A percentile compares a stretch with the other conserved stretches of the same genome.
phyloP scores from a whole-genome alignment of 169 alveolate genomes.

The Plasmodium vivax region DNA sequence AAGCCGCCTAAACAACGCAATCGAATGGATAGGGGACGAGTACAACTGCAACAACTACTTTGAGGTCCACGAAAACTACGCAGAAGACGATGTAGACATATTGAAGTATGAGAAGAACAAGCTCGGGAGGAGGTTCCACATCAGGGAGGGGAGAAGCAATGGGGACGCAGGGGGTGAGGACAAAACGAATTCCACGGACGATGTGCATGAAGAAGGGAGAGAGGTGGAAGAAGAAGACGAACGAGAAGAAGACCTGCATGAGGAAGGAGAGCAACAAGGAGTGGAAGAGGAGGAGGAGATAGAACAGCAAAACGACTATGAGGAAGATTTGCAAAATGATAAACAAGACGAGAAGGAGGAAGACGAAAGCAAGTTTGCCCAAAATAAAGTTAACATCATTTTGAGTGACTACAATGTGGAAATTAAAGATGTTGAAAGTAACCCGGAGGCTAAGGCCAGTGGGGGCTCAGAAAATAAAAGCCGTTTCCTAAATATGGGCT shows the following conservation, averaged over 20 bases:
- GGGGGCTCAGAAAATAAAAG: slow-evolving; percentile 4
- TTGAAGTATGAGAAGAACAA: slow-evolving; percentile 59
- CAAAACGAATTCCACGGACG: neutral
- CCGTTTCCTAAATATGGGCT: slow-evolving; percentile 61
- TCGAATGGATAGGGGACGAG: slow-evolving; percentile 48
- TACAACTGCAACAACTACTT: slow-evolving; percentile 68
- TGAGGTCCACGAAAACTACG: slow-evolving; percentile 55
- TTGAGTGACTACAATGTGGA: slow-evolving; percentile 20
- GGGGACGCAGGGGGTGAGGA: neutral
- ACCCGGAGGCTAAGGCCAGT: neutral
- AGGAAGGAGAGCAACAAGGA: slow-evolving; percentile 13
- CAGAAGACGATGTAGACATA: slow-evolving; percentile 70
- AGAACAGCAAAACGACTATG: neutral
- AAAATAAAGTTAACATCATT: slow-evolving; percentile 30
- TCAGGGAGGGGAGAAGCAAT: neutral
- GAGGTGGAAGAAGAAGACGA: neutral
- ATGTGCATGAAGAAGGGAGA: neutral
- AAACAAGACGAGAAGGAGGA: neutral
- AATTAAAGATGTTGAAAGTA: slow-evolving; percentile 22
- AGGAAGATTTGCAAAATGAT: slow-evolving; percentile 17
- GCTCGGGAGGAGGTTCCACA: neutral
- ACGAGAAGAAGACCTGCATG: slow-evolving; percentile 1
- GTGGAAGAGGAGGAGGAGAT: neutral
- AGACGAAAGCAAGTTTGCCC: slow-evolving; percentile 16
- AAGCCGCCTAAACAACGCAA: neutral